Base-by-base conservation (phyloP, 805 yeast species). In the Saturnispora sekii region DNA sequence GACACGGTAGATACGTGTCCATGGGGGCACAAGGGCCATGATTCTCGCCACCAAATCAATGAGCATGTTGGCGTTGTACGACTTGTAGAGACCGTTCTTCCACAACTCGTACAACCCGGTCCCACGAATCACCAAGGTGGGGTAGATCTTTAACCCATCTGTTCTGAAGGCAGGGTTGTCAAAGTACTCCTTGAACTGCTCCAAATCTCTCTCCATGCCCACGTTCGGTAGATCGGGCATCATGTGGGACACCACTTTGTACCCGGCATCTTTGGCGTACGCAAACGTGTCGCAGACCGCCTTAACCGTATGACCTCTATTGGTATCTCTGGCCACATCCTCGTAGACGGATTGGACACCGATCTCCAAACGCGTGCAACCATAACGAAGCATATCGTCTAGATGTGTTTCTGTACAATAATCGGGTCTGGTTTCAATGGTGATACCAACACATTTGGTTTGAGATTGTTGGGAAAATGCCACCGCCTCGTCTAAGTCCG, bases 221-320 rank as follows among this genome's bases (percentile, higher is more conserved):
- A 93, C 97, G 58, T 93, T 93, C 14, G 98, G 98, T 56, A 93
- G 72, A 69, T 93, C 98, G 12, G 98, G 98, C 98, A 93, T 93
- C 98, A 93, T 93, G 67, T 93, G 98, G 52, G 95, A 81, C 18
- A 93, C 98, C 44, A 93, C 95, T 62, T 93, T 93, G 65, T 89
- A 93, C 11, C 98, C 98, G 1, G 98, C 90, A 64, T 93, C 98
- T 61, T 93, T 93, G n/a, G 97, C 95, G 38, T 84, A 77, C 1
- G 86, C 85, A 68, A 93, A 93, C 0, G 97, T 93, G 59, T 90
- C 95, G 64, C 96, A 85, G 9, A 93, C 98, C 2, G 97, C 79
- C 61, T 81, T 83, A 17, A 93, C 98, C 0, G 98, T 93, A 59
- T 93, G 98, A 3, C 98, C 98, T 65, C 98, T 78, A 62, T 93